A percentile compares a stretch with the other conserved stretches of the same genome.
Evolutionary conservation across 345 rosid genomes (phyloP).

Genomic region (Dipteronia sinensis): DNA sequence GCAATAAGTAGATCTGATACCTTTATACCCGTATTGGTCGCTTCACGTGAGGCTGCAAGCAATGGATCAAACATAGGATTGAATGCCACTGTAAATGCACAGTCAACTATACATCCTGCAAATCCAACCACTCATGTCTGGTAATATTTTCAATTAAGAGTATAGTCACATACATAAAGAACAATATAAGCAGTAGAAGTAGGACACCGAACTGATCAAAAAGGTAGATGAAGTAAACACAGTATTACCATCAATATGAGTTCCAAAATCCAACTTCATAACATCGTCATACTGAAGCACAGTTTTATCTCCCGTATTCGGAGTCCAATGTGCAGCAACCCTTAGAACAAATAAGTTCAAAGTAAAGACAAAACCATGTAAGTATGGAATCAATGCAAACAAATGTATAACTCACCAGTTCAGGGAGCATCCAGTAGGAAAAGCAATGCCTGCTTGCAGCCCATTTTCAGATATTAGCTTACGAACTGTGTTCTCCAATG

Average conservation of each 20-base stretch:
- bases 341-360: conserved; percentile 36
- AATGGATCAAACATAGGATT: conserved; percentile 94
- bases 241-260: conserved; percentile 82
- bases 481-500: conserved; percentile 84
- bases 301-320: conserved; percentile 93
- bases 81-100: conserved; percentile 99
- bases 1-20: conserved; percentile 33
- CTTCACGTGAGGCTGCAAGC: conserved; percentile 93
- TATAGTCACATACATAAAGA: neutral
- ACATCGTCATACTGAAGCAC: conserved; percentile 96
- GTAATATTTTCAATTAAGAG: conserved; percentile 12
- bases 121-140: conserved; percentile 28
- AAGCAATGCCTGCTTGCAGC: conserved; percentile 96
- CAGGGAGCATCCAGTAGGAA: conserved; percentile 98
- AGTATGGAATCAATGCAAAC: conserved; percentile 6
- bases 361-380: conserved; percentile 20
- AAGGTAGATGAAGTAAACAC: neutral
- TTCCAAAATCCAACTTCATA: conserved; percentile 97
- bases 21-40: conserved; percentile 96
- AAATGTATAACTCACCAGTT: conserved; percentile 58
- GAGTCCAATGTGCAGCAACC: conserved; percentile 99
- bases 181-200: neutral
- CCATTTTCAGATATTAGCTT: conserved; percentile 90
- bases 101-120: conserved; percentile 85
- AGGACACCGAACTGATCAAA: neutral